A percentile compares a stretch with the other conserved stretches of the same genome.
Conservation (phyloP, 1,284 basidiomycete species). For the Ganoderma sinense region DNA sequence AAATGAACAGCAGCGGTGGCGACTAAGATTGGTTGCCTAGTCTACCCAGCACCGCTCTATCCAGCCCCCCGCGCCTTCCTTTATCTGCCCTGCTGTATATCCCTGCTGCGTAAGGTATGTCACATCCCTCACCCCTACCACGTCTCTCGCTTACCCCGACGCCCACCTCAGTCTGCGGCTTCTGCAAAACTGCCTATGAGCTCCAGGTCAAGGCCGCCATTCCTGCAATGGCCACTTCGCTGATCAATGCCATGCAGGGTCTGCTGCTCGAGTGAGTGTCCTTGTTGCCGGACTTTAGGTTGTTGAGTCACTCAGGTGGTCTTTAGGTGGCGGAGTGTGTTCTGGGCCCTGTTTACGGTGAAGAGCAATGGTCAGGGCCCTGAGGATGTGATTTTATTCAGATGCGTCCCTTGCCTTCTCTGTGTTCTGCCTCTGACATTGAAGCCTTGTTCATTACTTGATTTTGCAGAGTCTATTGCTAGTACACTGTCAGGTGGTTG, state of each 20-base stretch:
- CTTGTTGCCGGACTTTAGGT: neutral
- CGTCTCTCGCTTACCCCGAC: constrained; percentile 5
- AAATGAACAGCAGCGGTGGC: too few relatives aligned
- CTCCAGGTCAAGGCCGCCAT: constrained; percentile 71
- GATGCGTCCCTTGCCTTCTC: constrained; percentile 48
- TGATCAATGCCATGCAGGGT: constrained; percentile 83
- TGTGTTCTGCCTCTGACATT: neutral
- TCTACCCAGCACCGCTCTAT: constrained; percentile 20
- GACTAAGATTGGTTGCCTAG: too few relatives aligned
- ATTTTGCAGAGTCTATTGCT: constrained; percentile 58
- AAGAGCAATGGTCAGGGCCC: constrained; percentile 68
- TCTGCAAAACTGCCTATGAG: constrained; percentile 69
- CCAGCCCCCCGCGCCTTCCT: constrained; percentile 6
- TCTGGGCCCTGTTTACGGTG: constrained; percentile 83
- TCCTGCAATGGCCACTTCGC: constrained; percentile 63
- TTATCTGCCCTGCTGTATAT: constrained; percentile 15
- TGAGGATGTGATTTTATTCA: constrained; percentile 75
- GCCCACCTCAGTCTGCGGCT: constrained; percentile 53
- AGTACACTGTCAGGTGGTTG: constrained; percentile 51
- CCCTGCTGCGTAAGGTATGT: constrained; percentile 30
- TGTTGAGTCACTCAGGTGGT: neutral
- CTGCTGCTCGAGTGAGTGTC: constrained; percentile 78
- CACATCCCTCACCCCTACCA: neutral
- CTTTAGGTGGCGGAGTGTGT: constrained; percentile 84
- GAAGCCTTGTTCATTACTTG: neutral